Evolutionary conservation across 345 rosid genomes (phyloP).

Genomic region (Brassica napus): Da-Ae NC_063450.1:44122001-44122500

Average conservation of each 20-base stretch:
- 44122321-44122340: conserved; percentile 54
- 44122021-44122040: conserved; percentile 62
- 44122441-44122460: conserved; percentile 45
- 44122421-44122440: conserved; percentile 56
- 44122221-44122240: conserved; percentile 46
- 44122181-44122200: conserved; percentile 55
- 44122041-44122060: conserved; percentile 51
- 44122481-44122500: conserved; percentile 35
- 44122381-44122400: conserved; percentile 68
- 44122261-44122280: not conserved
- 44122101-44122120: not conserved
- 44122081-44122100: not conserved
- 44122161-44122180: conserved; percentile 54
- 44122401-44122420: conserved; percentile 41
- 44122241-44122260: conserved; percentile 63
- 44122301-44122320: conserved; percentile 4
- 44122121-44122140: conserved; percentile 43
- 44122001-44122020: conserved; percentile 48
- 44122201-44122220: conserved; percentile 60
- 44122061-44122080: not conserved
- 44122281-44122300: not conserved
- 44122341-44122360: conserved; percentile 49
- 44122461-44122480: conserved; percentile 53
- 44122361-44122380: conserved; percentile 54
- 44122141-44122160: conserved; percentile 36